A percentile compares a stretch with the other conserved stretches of the same genome.
Conservation (phyloP, 352 stramenopile genomes). For the Phytophthora rubi region DNA sequence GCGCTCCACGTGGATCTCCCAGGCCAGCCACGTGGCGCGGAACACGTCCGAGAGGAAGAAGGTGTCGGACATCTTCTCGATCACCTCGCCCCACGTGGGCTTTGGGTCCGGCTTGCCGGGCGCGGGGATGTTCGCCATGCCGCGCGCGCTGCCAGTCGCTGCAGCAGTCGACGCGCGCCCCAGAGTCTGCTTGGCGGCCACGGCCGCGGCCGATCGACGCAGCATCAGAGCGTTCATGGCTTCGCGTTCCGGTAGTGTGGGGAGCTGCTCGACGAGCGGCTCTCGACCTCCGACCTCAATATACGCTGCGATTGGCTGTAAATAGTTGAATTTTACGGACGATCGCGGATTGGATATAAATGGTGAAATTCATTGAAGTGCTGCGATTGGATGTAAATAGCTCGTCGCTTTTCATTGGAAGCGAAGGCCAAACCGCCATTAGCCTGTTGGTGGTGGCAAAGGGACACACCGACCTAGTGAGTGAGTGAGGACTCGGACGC, state of each 20-base stretch:
- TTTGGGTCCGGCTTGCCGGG: conserved; percentile 49
- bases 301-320: neutral
- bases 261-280: conserved; percentile 22
- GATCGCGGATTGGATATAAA: neutral
- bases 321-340: neutral
- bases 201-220: conserved; percentile 59
- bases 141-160: conserved; percentile 25
- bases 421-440: conserved; percentile 20
- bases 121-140: conserved; percentile 42
- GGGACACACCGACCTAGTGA: neutral
- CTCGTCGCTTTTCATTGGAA: conserved; percentile 36
- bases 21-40: conserved; percentile 80
- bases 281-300: neutral
- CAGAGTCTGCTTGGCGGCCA: conserved; percentile 42
- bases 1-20: conserved; percentile 83
- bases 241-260: conserved; percentile 38
- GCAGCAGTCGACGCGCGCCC: conserved; percentile 1
- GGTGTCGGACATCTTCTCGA: conserved; percentile 84
- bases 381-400: conserved; percentile 10
- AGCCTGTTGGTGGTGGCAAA: conserved; percentile 16
- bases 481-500: neutral
- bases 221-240: conserved; percentile 61
- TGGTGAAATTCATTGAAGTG: neutral
- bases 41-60: conserved; percentile 88
- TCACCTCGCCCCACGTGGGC: conserved; percentile 69